Conservation (phyloP, 1,139 yeast genomes). For the Lodderomyces orthopsilosis region DNA sequence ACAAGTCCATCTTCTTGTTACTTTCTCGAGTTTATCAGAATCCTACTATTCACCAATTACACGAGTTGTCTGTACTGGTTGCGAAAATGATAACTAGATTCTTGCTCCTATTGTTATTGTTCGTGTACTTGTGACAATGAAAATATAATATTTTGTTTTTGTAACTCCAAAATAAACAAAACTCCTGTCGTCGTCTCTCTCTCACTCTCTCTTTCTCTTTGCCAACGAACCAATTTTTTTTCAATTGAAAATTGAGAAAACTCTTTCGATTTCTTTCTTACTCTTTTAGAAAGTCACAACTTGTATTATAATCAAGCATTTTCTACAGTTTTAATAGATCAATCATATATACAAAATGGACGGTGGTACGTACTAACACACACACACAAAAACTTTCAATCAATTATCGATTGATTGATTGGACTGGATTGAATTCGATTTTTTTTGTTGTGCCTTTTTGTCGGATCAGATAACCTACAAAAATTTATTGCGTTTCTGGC, state of each 20-base stretch:
- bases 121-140: not conserved
- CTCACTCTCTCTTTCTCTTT: not conserved
- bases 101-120: not conserved
- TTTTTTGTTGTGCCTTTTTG: too few species aligned
- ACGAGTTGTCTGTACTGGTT: too few species aligned
- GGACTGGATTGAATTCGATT: too few species aligned
- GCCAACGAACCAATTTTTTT: constrained; percentile 6
- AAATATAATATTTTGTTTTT: not conserved
- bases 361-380: constrained; percentile 43
- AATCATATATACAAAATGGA: constrained; percentile 29
- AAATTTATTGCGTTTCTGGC: not conserved
- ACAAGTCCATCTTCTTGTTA: too few species aligned
- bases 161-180: not conserved
- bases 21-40: too few species aligned
- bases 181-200: constrained; percentile 1
- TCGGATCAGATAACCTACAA: not conserved
- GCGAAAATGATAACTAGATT: not conserved
- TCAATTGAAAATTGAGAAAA: too few species aligned
- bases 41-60: too few species aligned
- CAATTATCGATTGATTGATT: constrained; percentile 15
- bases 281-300: not conserved
- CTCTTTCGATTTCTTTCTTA: too few species aligned
- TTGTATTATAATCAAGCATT: constrained; percentile 2
- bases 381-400: constrained; percentile 1
- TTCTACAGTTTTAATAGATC: constrained; percentile 2